Base-by-base conservation (phyloP, 257 asterid species). In the Solanum sparsipilum region DNA sequence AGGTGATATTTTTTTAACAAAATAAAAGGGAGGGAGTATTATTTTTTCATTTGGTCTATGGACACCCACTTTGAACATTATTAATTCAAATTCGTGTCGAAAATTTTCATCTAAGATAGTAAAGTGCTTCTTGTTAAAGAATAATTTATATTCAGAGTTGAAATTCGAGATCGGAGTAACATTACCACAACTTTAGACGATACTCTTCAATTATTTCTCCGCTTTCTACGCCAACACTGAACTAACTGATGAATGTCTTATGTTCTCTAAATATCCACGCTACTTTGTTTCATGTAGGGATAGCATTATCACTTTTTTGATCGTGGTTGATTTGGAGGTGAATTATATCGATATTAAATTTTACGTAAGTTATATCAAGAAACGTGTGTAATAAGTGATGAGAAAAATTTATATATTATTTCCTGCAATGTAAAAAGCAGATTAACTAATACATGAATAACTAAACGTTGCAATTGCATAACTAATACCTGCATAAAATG, bases 51-150 rank as follows among this genome's bases (percentile, higher is more conserved):
- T 48, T 48, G 23, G 60, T 48, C 3, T 2, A 48, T 3, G 60
- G 63, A 18, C 11, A 27, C 21, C 21, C 0, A 60, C 18, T 27
- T 68, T 67, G 13, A 0, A 63, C 2, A 27, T 70, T 32, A 31
- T 9, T 15, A 71, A 32, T 71, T 16, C 1, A 70, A 3, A 31
- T 15, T 31, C 1, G 0, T n/a, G 0, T 11, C 0, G 1, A 65
- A 23, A 5, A 11, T 0, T 10, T n/a, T 10, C 32, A 1, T 10
- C 1, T 0, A n/a, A n/a, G 0, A 5, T 25, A 65, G 6, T 5
- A 60, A 56, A 21, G 5, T 20, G 9, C 4, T 52, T 52, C 0
- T 2, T 18, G 0, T 52, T 52, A 52, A 20, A 21, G n/a, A 3
- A 7, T 0, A 3, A 2, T 58, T 0, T 58, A 58, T 58, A 58